Conservation (phyloP, 495 filamentous ascomycete genomes). For the Articulospora tetracladia region DNA sequence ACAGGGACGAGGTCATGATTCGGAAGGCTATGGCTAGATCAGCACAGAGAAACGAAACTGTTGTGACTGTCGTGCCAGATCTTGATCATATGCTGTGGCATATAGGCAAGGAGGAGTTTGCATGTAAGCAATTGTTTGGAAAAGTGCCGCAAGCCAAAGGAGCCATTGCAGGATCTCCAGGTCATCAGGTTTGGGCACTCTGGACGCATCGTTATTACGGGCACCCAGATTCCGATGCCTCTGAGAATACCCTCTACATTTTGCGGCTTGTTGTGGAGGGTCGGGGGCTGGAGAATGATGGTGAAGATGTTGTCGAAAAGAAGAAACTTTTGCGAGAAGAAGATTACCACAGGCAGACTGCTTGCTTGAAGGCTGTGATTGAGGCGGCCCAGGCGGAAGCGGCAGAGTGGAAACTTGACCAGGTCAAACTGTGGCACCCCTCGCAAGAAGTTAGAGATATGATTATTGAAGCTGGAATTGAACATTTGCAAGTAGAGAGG, state of each 20-base stretch:
- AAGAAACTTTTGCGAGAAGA: conserved; percentile 11
- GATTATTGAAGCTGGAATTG: conserved; percentile 27
- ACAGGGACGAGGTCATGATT: conserved; percentile 47
- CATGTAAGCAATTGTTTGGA: conserved; percentile 49
- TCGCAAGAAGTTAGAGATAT: conserved; percentile 25
- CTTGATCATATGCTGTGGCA: conserved; percentile 78
- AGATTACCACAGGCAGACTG: too few species aligned
- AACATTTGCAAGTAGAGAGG: conserved; percentile 33
- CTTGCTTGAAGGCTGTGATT: conserved; percentile 37
- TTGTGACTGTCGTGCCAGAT: conserved; percentile 71
- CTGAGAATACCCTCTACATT: conserved; percentile 68
- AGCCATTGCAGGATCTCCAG: conserved; percentile 50
- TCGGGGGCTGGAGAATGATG: too few species aligned
- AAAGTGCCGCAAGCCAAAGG: conserved; percentile 59
- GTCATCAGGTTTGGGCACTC: conserved; percentile 63
- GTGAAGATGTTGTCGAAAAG: conserved; percentile 17
- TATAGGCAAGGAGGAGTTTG: conserved; percentile 79
- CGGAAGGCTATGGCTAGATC: too few species aligned
- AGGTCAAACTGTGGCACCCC: conserved; percentile 49
- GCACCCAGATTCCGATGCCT: conserved; percentile 24
- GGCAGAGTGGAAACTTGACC: conserved; percentile 33
- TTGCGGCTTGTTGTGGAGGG: conserved; percentile 70
- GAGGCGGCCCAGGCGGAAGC: conserved; percentile 35
- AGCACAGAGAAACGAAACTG: conserved; percentile 28
- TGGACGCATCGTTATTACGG: conserved; percentile 72